phyloP scores from a whole-genome alignment of 192 early-diverging fungal species.

The Borealophlyctis nickersoniae region DNA sequence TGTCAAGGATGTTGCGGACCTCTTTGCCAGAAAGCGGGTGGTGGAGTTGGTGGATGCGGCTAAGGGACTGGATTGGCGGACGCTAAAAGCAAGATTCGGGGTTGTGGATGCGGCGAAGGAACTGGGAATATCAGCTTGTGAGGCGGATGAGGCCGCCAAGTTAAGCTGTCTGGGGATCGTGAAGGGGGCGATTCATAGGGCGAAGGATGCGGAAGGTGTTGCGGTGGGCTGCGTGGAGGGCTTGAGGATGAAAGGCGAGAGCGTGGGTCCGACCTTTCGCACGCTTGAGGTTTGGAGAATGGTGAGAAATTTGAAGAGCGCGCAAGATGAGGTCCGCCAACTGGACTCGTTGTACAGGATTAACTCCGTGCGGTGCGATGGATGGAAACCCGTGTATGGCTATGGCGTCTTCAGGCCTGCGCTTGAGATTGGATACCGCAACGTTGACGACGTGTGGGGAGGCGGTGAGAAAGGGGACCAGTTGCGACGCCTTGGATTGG shows the following conservation, averaged over 20 bases:
- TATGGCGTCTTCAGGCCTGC: not conserved
- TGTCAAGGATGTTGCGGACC: not conserved
- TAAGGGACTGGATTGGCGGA: too few species aligned
- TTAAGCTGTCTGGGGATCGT: not conserved
- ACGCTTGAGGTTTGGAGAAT: constrained; percentile 3
- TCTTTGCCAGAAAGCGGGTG: not conserved
- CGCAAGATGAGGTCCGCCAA: constrained; percentile 3
- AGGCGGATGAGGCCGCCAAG: not conserved
- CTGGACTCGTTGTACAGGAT: constrained; percentile 3
- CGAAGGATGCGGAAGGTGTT: not conserved
- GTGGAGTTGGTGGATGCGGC: constrained; percentile 5
- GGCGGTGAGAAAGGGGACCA: not conserved
- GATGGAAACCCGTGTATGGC: not conserved
- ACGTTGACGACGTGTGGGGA: constrained; percentile 10
- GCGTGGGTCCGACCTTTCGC: not conserved
- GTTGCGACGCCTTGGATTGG: not conserved
- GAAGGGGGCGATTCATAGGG: not conserved
- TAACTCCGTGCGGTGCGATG: constrained; percentile 12
- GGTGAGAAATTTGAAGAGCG: constrained; percentile 8
- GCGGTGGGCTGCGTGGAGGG: not conserved
- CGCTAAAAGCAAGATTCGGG: too few species aligned
- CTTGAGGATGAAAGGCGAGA: not conserved
- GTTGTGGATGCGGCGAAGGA: too few species aligned
- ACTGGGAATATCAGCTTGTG: too few species aligned
- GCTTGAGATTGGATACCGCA: constrained; percentile 10